phyloP scores from a whole-genome alignment of 305 asterid species.

The Rubia tinctorum region DNA sequence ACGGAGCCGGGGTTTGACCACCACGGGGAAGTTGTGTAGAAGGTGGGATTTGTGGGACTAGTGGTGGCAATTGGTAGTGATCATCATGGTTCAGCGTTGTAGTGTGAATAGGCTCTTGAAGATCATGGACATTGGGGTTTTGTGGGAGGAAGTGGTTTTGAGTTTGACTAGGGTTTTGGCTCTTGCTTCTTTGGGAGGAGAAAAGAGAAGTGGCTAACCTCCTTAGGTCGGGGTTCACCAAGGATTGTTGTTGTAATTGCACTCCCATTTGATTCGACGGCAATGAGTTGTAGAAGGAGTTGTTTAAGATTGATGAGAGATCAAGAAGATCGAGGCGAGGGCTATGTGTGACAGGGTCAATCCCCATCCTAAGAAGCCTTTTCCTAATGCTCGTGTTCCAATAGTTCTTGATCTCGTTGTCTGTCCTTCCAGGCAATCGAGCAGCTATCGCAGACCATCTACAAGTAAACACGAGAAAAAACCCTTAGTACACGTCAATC shows the following conservation, averaged over 20 bases:
- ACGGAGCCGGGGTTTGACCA: not conserved
- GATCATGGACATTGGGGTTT: not conserved
- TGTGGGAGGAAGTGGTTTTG: conserved; percentile 23
- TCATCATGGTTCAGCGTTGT: conserved; percentile 19
- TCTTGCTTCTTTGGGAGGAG: conserved; percentile 34
- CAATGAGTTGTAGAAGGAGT: conserved; percentile 40
- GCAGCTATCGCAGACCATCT: conserved; percentile 47
- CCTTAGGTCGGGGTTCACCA: conserved; percentile 52
- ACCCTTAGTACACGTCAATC: too few species aligned
- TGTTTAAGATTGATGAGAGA: conserved; percentile 51
- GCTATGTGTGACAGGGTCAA: conserved; percentile 81
- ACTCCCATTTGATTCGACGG: conserved; percentile 35
- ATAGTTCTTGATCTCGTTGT: conserved; percentile 43
- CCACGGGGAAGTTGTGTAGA: not conserved
- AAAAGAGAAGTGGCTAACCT: conserved; percentile 50
- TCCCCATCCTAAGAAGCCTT: conserved; percentile 45
- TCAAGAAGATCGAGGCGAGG: conserved; percentile 85
- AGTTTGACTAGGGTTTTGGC: not conserved
- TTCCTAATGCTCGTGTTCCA: conserved; percentile 48
- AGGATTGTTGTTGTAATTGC: conserved; percentile 26
- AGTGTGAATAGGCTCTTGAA: not conserved
- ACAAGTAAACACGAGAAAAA: not conserved
- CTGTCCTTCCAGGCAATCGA: conserved; percentile 36
- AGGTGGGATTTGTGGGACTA: conserved; percentile 9
- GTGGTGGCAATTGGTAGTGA: conserved; percentile 27